Base-by-base conservation (phyloP, 225 moss, liverwort and hornwort genomes). In the Bryoerythrophyllum caledonicum region DNA sequence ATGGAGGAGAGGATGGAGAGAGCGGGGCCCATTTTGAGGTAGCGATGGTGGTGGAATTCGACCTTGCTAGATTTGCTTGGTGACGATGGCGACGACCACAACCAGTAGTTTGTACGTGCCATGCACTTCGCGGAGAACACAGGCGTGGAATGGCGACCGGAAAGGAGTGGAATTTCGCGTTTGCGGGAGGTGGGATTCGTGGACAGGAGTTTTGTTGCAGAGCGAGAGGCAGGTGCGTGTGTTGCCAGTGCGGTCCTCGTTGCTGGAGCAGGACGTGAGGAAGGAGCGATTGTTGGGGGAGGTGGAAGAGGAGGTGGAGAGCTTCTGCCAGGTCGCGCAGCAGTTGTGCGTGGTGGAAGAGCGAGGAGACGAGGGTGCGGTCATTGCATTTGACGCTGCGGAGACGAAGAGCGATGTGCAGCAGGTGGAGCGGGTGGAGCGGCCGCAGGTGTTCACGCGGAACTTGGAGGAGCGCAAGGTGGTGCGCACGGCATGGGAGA, bases 401-500 rank as follows among this genome's bases (percentile, higher is more conserved):
- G 14, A 6, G 27, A 59, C 51, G 11, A 60, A 37, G 11, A 30
- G 34, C 46, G 30, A 25, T 14, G 19, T 67, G 2, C 32, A 56
- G 20, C 32, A 32, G 34, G 61, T 61, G 32, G 15, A 13, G 17
- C 48, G 19, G 48, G 48, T 49, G 17, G 48, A 49, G 48, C 48
- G 17, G 48, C 48, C 5, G 48, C 48, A 49, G 0, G 43, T 69
- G 3, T 76, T 84, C 44, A 83, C 65, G 1, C 84, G 88, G 17
- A 91, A 81, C 43, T 74, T 82, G 71, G 94, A 96, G 81, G 92
- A 96, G 86, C 87, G 92, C 52, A 74, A 90, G 48, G 87, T 94
- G 57, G 96, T 96, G 49, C 81, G 94, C 54, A 92, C 92, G 10
- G 96, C 96, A 6, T 96, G 96, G 96, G 94, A 96, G 82, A 96